A percentile compares a stretch with the other conserved stretches of the same genome.
These are phyloP conservation scores for Annona cherimola DNA, from an alignment of 164 flowering plant genomes.

Conservation along the genomic window DNA sequence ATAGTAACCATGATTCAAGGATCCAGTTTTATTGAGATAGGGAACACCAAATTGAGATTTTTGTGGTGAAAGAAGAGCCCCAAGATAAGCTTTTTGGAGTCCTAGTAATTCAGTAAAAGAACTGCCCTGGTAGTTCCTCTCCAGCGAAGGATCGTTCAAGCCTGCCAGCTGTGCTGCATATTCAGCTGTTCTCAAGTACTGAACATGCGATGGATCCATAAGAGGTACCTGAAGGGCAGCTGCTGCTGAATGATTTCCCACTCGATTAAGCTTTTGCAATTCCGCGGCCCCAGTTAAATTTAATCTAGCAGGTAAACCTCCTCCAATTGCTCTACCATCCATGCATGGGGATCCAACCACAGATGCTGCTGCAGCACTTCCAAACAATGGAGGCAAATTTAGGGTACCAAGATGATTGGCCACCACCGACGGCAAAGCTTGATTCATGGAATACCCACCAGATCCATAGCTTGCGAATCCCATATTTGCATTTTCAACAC, in stretches of 20 bases:
- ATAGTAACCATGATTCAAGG: slow-evolving; percentile 46
- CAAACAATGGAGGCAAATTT: slow-evolving; percentile 52
- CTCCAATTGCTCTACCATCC: slow-evolving; percentile 56
- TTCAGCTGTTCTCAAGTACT: slow-evolving; percentile 60
- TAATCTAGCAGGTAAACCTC: slow-evolving; percentile 40
- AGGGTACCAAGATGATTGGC: slow-evolving; percentile 48
- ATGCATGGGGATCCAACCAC: slow-evolving; percentile 46
- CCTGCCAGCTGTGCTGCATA: slow-evolving; percentile 52
- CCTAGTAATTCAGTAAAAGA: slow-evolving; percentile 51
- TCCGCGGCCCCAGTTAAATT: slow-evolving; percentile 53
- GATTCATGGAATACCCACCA: slow-evolving; percentile 46
- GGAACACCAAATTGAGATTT: slow-evolving; percentile 62
- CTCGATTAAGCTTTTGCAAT: slow-evolving; percentile 40
- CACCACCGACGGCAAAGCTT: slow-evolving; percentile 49
- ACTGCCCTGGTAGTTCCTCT: slow-evolving; percentile 45
- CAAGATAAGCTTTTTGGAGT: slow-evolving; percentile 74
- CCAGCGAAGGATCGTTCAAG: slow-evolving; percentile 44
- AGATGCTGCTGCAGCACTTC: slow-evolving; percentile 50
- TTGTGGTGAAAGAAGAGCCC: slow-evolving; percentile 50
- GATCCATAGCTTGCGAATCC: slow-evolving; percentile 47
- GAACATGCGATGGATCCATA: slow-evolving; percentile 65
- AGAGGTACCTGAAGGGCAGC: slow-evolving; percentile 37
- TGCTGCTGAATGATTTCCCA: slow-evolving; percentile 43
- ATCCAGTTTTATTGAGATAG: slow-evolving; percentile 46
- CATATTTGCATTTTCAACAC: slow-evolving; percentile 32